A percentile compares a stretch with the other conserved stretches of the same genome.
These are phyloP conservation scores for Teunomyces atbi DNA, from an alignment of 805 yeast species.

Conservation along the genomic window DNA sequence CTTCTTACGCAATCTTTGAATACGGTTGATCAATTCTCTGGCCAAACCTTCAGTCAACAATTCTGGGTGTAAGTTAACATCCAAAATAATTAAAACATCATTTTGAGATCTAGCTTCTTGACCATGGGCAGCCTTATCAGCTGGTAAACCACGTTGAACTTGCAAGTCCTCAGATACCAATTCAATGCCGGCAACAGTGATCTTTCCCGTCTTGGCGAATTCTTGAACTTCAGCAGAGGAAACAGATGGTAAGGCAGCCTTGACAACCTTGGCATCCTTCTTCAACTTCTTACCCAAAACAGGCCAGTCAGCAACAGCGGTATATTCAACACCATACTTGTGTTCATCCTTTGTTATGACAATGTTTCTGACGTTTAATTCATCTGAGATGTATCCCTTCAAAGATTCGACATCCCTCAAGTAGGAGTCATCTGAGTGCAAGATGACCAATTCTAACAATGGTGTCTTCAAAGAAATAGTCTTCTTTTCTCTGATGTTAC, in stretches of 20 bases:
- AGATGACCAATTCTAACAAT: conserved; percentile 78
- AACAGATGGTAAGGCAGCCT: conserved; percentile 84
- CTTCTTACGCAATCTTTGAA: conserved; percentile 96
- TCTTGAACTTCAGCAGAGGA: conserved; percentile 79
- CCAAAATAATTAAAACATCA: conserved; percentile 87
- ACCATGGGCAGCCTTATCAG: conserved; percentile 58
- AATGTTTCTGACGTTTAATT: conserved; percentile 86
- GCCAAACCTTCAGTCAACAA: conserved; percentile 92
- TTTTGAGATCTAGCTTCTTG: conserved; percentile 85
- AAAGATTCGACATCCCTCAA: conserved; percentile 75
- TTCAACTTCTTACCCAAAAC: conserved; percentile 95
- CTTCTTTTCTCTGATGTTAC: conserved; percentile 95
- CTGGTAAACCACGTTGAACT: conserved; percentile 87
- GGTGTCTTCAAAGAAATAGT: conserved; percentile 93
- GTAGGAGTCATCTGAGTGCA: conserved; percentile 75
- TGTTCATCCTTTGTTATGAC: conserved; percentile 87
- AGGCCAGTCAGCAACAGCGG: conserved; percentile 98
- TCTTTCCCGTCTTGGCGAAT: conserved; percentile 68
- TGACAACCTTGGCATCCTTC: conserved; percentile 89
- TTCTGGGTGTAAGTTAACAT: conserved; percentile 82
- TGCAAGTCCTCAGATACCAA: conserved; percentile 85
- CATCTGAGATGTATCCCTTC: conserved; percentile 79
- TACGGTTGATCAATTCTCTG: conserved; percentile 94
- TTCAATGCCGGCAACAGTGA: conserved; percentile 86
- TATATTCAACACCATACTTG: conserved; percentile 87